Base-by-base conservation (phyloP, 768 basidiomycete genomes). In the Pisolithus albus region DNA sequence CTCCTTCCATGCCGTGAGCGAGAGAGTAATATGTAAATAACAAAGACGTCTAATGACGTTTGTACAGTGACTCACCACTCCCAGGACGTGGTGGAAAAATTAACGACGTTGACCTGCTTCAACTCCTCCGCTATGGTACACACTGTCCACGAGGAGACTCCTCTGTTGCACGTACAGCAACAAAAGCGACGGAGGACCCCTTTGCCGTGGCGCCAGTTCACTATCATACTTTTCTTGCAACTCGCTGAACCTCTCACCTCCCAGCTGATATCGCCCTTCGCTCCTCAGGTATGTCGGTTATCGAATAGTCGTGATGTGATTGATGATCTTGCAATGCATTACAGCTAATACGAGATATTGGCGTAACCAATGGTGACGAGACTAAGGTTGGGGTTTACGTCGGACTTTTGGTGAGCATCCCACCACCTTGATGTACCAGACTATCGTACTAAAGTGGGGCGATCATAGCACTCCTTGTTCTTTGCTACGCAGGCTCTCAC, bases 171-270 rank as follows among this genome's bases (percentile, higher is more conserved):
- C 24, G 28, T 57, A 19, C 61, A 60, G 32, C 62, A 72, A 59
- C 70, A 63, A 41, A 67, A 68, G 39, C 71, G 69, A 51, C 49
- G 64, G 53, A 68, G 72, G 38, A 80, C 83, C 3, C 83, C 84
- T 21, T 61, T 90, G 24, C 88, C 88, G 15, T 81, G 76, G 79
- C 74, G 74, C 54, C 88, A 89, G 71, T 75, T 88, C 53, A 72
- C 73, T 42, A 79, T 91, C 54, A 73, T 89, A 4, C 63, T 91
- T 49, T 74, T 88, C 58, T 74, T 90, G 19, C 86, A 88, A 64
- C 79, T 89, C 39, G 75, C 86, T 34, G 88, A 91, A 62, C 88
- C 88, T 1, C 70, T 91, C 57, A 86, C 87, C 1, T 78, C 79
- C 5, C 78, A 87, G 54, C 83, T 90, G 49, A 88, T 90, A 54